phyloP scores from a whole-genome alignment of 164 flowering plant genomes.

The Warburgia ugandensis region DNA sequence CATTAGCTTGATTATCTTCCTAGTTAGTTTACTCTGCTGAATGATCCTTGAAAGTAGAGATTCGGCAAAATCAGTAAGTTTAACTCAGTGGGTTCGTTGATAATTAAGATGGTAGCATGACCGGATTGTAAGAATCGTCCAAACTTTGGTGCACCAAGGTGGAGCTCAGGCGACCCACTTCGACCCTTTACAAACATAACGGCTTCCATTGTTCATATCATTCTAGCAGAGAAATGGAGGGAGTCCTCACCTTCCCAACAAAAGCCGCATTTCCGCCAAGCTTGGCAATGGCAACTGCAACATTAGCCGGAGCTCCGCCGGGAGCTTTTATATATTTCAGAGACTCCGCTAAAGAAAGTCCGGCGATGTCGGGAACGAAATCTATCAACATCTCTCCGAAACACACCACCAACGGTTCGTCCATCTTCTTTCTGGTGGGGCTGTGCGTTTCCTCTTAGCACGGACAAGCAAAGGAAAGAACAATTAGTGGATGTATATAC shows the following conservation, averaged over 20 bases:
- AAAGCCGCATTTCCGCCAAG: slow-evolving; percentile 70
- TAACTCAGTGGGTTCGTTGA: too few relatives aligned
- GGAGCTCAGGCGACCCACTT: too few relatives aligned
- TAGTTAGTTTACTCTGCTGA: too few relatives aligned
- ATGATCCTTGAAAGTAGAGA: too few relatives aligned
- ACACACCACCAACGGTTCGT: slow-evolving; percentile 29
- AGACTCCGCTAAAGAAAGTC: slow-evolving; percentile 66
- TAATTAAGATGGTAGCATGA: too few relatives aligned
- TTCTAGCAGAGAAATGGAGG: not conserved
- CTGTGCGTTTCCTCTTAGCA: too few relatives aligned
- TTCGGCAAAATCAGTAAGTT: too few relatives aligned
- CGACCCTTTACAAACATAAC: not conserved
- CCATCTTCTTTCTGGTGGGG: not conserved
- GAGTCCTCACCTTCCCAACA: slow-evolving; percentile 47
- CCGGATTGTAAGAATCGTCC: too few relatives aligned
- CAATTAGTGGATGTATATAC: not conserved
- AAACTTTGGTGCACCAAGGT: too few relatives aligned
- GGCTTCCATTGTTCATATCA: not conserved
- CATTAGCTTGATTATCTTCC: too few relatives aligned
- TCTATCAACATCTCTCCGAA: slow-evolving; percentile 86
- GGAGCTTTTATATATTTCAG: slow-evolving; percentile 66
- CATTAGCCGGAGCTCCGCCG: slow-evolving; percentile 90
- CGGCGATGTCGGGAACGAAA: slow-evolving; percentile 59
- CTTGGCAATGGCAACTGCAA: slow-evolving; percentile 60
- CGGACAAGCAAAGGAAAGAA: too few relatives aligned